Conservation (phyloP, 2,329 filamentous ascomycete genomes). For the Camillea tinctor region DNA sequence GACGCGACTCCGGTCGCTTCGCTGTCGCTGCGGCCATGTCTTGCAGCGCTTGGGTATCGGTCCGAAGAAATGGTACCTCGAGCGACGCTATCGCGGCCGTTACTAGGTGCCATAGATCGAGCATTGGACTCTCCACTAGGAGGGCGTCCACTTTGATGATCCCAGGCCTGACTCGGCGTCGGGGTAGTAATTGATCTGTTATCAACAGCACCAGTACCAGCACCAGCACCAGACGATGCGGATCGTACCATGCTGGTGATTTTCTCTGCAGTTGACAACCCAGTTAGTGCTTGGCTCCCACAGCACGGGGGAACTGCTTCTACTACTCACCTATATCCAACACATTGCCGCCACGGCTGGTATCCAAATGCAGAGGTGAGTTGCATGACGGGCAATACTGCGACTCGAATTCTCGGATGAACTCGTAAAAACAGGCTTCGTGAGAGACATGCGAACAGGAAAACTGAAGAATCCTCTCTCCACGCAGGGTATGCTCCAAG, state of each 20-base stretch:
- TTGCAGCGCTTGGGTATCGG: conserved; percentile 41
- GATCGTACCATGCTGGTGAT: conserved; percentile 90
- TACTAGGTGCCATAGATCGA: conserved; percentile 15
- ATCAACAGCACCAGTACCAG: too few relatives aligned
- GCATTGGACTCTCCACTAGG: conserved; percentile 45
- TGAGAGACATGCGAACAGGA: conserved; percentile 97
- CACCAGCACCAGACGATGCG: conserved; percentile 64
- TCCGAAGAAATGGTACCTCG: conserved; percentile 43
- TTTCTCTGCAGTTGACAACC: conserved; percentile 65
- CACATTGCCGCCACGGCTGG: conserved; percentile 88
- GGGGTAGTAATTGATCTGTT: conserved; percentile 51
- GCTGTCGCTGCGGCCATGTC: conserved; percentile 76
- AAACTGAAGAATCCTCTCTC: conserved; percentile 92
- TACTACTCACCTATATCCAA: conserved; percentile 73
- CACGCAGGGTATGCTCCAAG: conserved; percentile 88
- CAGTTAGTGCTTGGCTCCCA: conserved; percentile 15
- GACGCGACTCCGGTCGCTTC: conserved; percentile 71
- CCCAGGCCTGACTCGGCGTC: conserved; percentile 68
- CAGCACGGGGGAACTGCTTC: background rate
- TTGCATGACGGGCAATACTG: conserved; percentile 94
- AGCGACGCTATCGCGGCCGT: conserved; percentile 32
- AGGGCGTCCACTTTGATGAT: conserved; percentile 56
- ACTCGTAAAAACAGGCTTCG: conserved; percentile 98
- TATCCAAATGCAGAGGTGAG: conserved; percentile 86
- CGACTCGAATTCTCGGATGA: conserved; percentile 90